These are phyloP conservation scores for Byssoonygena ceratinophila DNA, from an alignment of 2,329 filamentous ascomycete genomes.

Conservation along the genomic window DNA sequence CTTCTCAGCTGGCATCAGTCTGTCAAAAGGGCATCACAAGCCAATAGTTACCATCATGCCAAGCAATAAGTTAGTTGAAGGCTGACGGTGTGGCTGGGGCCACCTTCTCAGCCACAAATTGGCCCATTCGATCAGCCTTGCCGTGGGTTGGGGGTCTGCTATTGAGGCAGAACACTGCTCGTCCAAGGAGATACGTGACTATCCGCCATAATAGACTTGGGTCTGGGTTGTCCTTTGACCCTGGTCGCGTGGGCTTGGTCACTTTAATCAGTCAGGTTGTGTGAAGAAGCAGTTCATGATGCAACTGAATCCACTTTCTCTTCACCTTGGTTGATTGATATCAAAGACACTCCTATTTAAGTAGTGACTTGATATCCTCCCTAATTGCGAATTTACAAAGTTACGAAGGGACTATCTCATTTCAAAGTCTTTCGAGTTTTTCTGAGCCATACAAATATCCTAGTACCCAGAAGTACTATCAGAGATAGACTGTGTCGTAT, in stretches of 20 bases:
- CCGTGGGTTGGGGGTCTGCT: too few relatives aligned
- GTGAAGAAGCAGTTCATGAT: not conserved
- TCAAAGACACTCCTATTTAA: not conserved
- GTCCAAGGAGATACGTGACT: not conserved
- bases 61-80: too few relatives aligned
- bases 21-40: too few relatives aligned
- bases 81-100: too few relatives aligned
- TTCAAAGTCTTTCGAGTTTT: not conserved
- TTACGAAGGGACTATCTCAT: not conserved
- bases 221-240: not conserved
- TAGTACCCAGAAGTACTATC: not conserved
- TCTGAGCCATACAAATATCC: not conserved
- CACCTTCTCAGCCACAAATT: too few relatives aligned
- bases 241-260: not conserved
- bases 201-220: not conserved
- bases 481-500: too few relatives aligned
- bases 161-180: not conserved
- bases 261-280: not conserved
- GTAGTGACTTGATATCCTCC: not conserved
- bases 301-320: not conserved
- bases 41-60: too few relatives aligned
- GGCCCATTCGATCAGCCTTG: too few relatives aligned
- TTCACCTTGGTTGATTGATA: not conserved
- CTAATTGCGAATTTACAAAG: not conserved
- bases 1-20: too few relatives aligned